A percentile compares a stretch with the other conserved stretches of the same genome.
These are phyloP conservation scores for Filosporella fistucella DNA, from an alignment of 495 filamentous ascomycete genomes.

Conservation along the genomic window DNA sequence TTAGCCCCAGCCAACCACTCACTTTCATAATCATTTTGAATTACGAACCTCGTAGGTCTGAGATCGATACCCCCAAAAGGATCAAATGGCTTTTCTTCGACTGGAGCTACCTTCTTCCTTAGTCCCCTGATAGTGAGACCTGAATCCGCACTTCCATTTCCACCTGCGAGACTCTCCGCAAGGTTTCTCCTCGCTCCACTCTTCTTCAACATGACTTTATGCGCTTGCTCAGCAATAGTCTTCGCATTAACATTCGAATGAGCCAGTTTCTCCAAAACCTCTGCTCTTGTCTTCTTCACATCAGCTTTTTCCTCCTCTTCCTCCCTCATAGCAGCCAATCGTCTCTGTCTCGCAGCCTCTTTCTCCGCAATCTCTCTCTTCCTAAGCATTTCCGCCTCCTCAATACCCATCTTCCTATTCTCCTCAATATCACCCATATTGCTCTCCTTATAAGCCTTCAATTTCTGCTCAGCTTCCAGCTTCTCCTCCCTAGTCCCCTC, in stretches of 20 bases:
- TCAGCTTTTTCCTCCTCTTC: slow-evolving; percentile 46
- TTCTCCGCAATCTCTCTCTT: slow-evolving; percentile 55
- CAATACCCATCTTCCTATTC: slow-evolving; percentile 58
- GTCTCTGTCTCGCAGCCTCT: slow-evolving; percentile 43
- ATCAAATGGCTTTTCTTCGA: slow-evolving; percentile 77
- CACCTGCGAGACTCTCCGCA: slow-evolving; percentile 28
- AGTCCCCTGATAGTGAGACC: slow-evolving; percentile 69
- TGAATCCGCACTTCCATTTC: slow-evolving; percentile 23
- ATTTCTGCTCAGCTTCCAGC: slow-evolving; percentile 56
- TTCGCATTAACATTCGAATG: slow-evolving; percentile 38
- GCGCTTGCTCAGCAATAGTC: slow-evolving; percentile 46
- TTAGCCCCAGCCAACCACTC: slow-evolving; percentile 59
- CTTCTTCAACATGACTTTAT: slow-evolving; percentile 68
- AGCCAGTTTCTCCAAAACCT: slow-evolving; percentile 46
- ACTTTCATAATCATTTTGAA: slow-evolving; percentile 59
- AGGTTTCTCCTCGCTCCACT: slow-evolving; percentile 40
- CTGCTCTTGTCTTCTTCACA: slow-evolving; percentile 39
- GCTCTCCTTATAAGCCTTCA: slow-evolving; percentile 61
- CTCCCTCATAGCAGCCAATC: slow-evolving; percentile 42
- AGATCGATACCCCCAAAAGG: slow-evolving; percentile 75
- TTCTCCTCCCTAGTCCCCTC: slow-evolving; percentile 61
- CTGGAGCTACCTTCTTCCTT: slow-evolving; percentile 56
- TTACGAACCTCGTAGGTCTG: slow-evolving; percentile 60
- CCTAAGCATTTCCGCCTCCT: slow-evolving; percentile 56
- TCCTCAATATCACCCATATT: slow-evolving; percentile 71